Conservation (phyloP, 1,284 basidiomycete genomes). For the Moesziomyces antarcticus region DNA sequence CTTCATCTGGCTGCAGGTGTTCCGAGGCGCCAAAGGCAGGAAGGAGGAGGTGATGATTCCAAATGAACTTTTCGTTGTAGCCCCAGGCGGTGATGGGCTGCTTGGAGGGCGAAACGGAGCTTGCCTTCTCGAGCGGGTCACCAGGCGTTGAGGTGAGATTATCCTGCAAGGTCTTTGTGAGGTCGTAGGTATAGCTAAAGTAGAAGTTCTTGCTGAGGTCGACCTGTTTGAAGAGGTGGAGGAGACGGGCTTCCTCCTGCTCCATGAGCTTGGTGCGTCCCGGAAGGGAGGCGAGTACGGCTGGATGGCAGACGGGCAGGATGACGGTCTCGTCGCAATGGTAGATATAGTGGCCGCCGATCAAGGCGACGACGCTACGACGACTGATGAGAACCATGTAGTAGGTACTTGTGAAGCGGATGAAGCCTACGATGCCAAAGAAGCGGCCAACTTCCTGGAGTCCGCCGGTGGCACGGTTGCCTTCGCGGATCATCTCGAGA, state of each 20-base stretch:
- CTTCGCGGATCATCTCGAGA: constrained; percentile 93
- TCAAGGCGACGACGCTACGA: constrained; percentile 87
- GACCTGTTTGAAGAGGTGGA: constrained; percentile 95
- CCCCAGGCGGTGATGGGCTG: constrained; percentile 68
- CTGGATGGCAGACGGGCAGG: constrained; percentile 71
- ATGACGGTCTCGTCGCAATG: constrained; percentile 94
- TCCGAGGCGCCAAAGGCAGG: constrained; percentile 70
- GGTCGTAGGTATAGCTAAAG: constrained; percentile 96
- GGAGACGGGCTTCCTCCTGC: constrained; percentile 71
- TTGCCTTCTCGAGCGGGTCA: constrained; percentile 66
- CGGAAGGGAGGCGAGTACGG: constrained; percentile 47
- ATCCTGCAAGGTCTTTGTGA: constrained; percentile 92
- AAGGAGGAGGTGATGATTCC: constrained; percentile 93
- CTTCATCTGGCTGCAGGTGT: constrained; percentile 26
- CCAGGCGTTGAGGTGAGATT: constrained; percentile 76
- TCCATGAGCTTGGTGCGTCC: constrained; percentile 60
- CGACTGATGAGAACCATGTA: constrained; percentile 78
- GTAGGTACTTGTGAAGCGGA: constrained; percentile 67
- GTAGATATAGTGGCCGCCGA: constrained; percentile 97
- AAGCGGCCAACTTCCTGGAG: constrained; percentile 75
- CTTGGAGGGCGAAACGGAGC: constrained; percentile 26
- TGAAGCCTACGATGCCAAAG: constrained; percentile 74
- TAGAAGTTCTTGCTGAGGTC: constrained; percentile 99
- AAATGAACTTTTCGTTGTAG: constrained; percentile 91
- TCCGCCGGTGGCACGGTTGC: constrained; percentile 87